Evolutionary conservation across 2,329 filamentous ascomycete species (phyloP).

Genomic region (Sporothrix dimorphospora): DNA sequence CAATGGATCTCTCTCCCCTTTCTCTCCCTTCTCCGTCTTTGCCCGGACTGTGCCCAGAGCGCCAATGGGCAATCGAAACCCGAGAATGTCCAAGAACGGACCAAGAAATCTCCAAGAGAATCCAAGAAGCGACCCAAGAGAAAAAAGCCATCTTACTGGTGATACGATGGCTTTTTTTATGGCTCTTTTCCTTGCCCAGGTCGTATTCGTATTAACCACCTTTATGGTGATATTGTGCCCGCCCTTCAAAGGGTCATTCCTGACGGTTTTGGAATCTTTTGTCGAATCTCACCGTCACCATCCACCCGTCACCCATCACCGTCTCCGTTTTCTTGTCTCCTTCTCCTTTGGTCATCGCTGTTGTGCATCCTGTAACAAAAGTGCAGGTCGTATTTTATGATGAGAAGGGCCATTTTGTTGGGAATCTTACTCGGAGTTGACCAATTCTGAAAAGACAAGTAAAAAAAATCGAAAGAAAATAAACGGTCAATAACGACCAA

Average conservation of each 20-base stretch:
- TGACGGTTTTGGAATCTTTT: conserved; percentile 10
- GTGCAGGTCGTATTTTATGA: not conserved
- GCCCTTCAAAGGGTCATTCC: not conserved
- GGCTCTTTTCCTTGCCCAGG: not conserved
- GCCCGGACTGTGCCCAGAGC: not conserved
- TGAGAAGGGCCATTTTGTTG: not conserved
- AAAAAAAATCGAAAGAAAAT: not conserved
- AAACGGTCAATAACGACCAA: not conserved
- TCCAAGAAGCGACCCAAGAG: not conserved
- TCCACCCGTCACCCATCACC: not conserved
- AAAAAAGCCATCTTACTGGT: not conserved
- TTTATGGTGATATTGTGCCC: too few species aligned
- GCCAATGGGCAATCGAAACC: conserved; percentile 1
- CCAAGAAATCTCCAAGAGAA: conserved; percentile 12
- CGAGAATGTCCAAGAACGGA: not conserved
- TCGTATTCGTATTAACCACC: conserved; percentile 4
- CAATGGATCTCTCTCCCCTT: not conserved
- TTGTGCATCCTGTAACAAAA: not conserved
- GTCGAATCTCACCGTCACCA: not conserved
- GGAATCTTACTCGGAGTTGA: not conserved
- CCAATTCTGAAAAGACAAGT: not conserved
- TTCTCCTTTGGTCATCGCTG: not conserved
- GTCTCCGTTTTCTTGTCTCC: not conserved
- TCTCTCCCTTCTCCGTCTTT: not conserved
- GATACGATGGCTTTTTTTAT: not conserved